These are phyloP conservation scores for Arabidopsis arenosa DNA, from an alignment of 345 rosid species.

Conservation along the genomic window DNA sequence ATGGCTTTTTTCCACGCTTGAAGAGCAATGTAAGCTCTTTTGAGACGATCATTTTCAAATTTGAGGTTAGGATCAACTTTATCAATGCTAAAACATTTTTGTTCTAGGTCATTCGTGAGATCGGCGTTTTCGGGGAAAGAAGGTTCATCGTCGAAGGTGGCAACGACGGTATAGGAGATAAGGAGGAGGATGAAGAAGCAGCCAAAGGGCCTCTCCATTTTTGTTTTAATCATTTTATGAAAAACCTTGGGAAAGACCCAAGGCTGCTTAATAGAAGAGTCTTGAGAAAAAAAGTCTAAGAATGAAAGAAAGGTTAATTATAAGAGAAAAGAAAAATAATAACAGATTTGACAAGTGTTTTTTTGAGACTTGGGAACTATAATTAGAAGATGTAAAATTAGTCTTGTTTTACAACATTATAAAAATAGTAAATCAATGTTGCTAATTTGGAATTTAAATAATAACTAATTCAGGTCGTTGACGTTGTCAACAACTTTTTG, in stretches of 20 bases:
- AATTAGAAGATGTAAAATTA: constrained; percentile 29
- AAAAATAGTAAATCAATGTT: constrained; percentile 22
- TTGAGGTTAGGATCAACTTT: constrained; percentile 44
- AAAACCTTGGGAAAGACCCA: constrained; percentile 54
- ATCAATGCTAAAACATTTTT: constrained; percentile 20
- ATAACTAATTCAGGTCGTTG: constrained; percentile 29
- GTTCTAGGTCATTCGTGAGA: constrained; percentile 42
- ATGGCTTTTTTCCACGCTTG: constrained; percentile 67
- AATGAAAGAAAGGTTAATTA: constrained; percentile 26
- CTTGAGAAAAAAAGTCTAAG: neutral
- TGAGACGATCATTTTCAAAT: constrained; percentile 56
- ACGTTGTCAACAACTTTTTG: constrained; percentile 19
- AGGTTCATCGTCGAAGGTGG: constrained; percentile 46
- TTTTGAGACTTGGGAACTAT: neutral
- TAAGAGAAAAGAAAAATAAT: neutral
- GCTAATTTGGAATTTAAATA: constrained; percentile 3
- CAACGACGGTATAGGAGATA: constrained; percentile 8
- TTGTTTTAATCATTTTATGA: constrained; percentile 32
- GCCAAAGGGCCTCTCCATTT: constrained; percentile 41
- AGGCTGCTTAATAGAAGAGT: constrained; percentile 49
- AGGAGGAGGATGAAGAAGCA: constrained; percentile 46
- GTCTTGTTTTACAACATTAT: neutral
- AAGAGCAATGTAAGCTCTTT: constrained; percentile 63
- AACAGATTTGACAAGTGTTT: neutral
- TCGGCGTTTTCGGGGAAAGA: constrained; percentile 49